Base-by-base conservation (phyloP, 2,329 filamentous ascomycete species). In the Pseudophaeomoniella oleicola region DNA sequence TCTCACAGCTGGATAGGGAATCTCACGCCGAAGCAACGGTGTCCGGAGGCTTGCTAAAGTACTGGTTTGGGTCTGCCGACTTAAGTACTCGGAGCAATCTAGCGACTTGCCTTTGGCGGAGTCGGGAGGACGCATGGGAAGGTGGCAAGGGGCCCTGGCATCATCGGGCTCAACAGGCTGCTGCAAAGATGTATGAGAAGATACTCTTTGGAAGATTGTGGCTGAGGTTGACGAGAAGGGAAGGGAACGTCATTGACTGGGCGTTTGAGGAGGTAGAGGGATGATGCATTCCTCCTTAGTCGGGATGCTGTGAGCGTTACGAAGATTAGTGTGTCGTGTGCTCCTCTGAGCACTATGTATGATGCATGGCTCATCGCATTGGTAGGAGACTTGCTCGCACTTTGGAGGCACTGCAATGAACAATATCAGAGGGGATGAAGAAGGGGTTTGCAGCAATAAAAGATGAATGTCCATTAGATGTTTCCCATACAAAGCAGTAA, bases 11-110 rank as follows among this genome's bases (percentile, higher is more conserved):
- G 19, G 87, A 94, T 57, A 77, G 78, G 51, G 75, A 75, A 40
- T 81, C 81, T 4, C 86, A 94, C 54, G 67, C 72, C 16, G 86
- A 94, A 55, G 87, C 87, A 10, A 78, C 78, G 13, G 69, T 69
- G 29, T 82, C 76, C 49, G 86, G 86, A 4, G 85, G 85, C 0
- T 71, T 94, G 51, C 60, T 94, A 51, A 93, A 93, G 72, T 94
- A 94, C 58, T 94, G 87, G 85, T 94, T 92, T 56, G 84, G 85
- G 2, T 66, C 63, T 19, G 78, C 80, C 14, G 75, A 92, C 59
- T 62, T 56, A 31, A 66, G 80, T 36, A 69, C 79, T 42, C 67
- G 74, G 50, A n/a, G n/a, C n/a, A 94, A 94, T 59, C 58, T 94
- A 49, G 87, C 87, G 31, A 94, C 86, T 34, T 86, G 77, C 68